Conservation (phyloP, 305 asterid species). For the Coffea humblotiana region DNA sequence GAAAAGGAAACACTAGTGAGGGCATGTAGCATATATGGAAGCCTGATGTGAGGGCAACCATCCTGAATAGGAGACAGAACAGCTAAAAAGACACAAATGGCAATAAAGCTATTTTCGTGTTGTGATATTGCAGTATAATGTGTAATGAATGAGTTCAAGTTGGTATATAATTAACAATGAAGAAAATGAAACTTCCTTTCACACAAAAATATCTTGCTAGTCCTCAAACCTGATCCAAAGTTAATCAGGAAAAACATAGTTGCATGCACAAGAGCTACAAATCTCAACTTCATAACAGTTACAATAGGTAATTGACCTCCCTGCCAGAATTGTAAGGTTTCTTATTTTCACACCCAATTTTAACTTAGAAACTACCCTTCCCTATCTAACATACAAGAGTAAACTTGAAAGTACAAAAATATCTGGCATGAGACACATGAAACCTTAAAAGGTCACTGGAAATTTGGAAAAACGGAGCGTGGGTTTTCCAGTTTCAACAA, state of each 20-base stretch:
- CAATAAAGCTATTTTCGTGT: too few relatives aligned
- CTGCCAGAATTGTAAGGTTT: background rate
- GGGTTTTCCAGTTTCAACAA: background rate
- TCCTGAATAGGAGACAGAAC: background rate
- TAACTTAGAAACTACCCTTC: background rate
- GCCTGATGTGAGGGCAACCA: background rate
- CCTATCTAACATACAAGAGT: background rate
- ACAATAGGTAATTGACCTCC: background rate
- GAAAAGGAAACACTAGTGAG: background rate
- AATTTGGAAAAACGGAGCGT: background rate
- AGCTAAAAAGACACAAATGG: background rate
- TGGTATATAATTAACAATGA: background rate
- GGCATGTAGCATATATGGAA: background rate
- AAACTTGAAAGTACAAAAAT: background rate
- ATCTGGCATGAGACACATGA: background rate
- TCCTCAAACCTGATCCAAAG: background rate
- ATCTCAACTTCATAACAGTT: background rate
- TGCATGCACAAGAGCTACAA: background rate
- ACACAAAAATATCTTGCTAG: background rate
- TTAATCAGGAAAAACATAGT: background rate
- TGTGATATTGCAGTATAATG: background rate
- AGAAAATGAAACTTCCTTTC: background rate
- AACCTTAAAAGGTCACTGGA: background rate
- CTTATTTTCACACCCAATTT: background rate
- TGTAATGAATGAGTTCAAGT: background rate